Evolutionary conservation across 2,329 filamentous ascomycete species (phyloP), one percentile per base, ranked within the genome.

Genomic region (Curvularia verruculosa): DNA sequence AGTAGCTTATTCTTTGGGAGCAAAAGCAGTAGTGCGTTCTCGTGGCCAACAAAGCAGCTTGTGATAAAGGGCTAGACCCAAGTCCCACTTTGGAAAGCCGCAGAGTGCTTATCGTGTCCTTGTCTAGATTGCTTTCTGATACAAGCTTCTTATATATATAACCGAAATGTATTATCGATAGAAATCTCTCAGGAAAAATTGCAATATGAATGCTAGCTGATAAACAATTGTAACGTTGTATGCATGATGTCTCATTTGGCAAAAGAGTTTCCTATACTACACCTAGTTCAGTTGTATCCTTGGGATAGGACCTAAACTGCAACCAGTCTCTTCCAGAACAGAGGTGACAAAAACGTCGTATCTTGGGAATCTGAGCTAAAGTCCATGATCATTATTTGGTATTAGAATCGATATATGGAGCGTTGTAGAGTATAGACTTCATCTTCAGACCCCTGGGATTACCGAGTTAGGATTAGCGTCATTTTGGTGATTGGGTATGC

Each of bases 401-500:
- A 12, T 13, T 41, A 10, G 19, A 2, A 5, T 13, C 2, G 10
- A 29, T 13, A 41, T 15, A 41, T 1, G 21, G 19, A 24, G 12
- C 24, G 7, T 6, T n/a, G n/a, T 21, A 21, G 10, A 12, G 12
- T 40, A 40, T 21, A 23, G 19, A 40, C 37, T 40, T 3, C 9
- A 23, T 21, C 23, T 43, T 18, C 21, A 8, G 40, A 9, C 3
- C 46, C 49, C 49, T 58, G 52, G 50, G 55, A 58, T 55, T 64
- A 21, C 62, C 56, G 48, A 29, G 61, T 60, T n/a, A 13, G 54
- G 66, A 53, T 54, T 69, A 72, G 66, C 44, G 40, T 18, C 24
- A 8, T n/a, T 34, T 34, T 29, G 12, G 4, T 34, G 31, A n/a
- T n/a, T 40, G 41, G 26, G 43, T 39, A 29, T 39, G 40, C 39